phyloP scores from a whole-genome alignment of 768 basidiomycete species.

The Tylopilus intermedius region DNA sequence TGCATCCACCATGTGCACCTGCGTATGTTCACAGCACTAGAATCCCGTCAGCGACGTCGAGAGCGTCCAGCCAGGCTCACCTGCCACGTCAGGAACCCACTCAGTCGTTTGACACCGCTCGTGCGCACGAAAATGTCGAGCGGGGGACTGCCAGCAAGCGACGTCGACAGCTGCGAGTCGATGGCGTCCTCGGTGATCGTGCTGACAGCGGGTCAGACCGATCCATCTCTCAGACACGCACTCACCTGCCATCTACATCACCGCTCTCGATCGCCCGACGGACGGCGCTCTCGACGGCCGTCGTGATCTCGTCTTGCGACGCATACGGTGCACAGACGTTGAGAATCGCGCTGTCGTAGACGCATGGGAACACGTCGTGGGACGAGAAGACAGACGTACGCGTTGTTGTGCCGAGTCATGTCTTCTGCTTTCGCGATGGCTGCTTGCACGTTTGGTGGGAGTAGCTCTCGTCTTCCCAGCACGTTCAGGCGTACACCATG shows the following conservation, averaged over 20 bases:
- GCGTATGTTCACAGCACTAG: constrained; percentile 77
- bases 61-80: constrained; percentile 32
- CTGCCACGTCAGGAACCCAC: constrained; percentile 94
- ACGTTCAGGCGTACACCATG: constrained; percentile 84
- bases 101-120: constrained; percentile 63
- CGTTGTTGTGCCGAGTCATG: constrained; percentile 68
- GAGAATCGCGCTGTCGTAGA: constrained; percentile 63
- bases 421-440: constrained; percentile 69
- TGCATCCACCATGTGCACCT: constrained; percentile 76
- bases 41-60: background rate
- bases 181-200: constrained; percentile 65
- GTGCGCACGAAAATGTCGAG: constrained; percentile 89
- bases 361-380: background rate
- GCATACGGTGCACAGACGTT: constrained; percentile 94
- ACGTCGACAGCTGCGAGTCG: constrained; percentile 61
- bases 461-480: constrained; percentile 67
- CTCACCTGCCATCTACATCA: constrained; percentile 26
- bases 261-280: constrained; percentile 31
- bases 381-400: constrained; percentile 37
- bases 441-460: constrained; percentile 70
- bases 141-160: constrained; percentile 63
- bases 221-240: background rate
- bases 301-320: constrained; percentile 85
- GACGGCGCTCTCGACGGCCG: constrained; percentile 50
- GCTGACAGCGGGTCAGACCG: constrained; percentile 19